Evolutionary conservation across 331 rosid species (phyloP), one percentile per base, ranked within the genome.

Genomic region (Telfairia occidentalis): DNA sequence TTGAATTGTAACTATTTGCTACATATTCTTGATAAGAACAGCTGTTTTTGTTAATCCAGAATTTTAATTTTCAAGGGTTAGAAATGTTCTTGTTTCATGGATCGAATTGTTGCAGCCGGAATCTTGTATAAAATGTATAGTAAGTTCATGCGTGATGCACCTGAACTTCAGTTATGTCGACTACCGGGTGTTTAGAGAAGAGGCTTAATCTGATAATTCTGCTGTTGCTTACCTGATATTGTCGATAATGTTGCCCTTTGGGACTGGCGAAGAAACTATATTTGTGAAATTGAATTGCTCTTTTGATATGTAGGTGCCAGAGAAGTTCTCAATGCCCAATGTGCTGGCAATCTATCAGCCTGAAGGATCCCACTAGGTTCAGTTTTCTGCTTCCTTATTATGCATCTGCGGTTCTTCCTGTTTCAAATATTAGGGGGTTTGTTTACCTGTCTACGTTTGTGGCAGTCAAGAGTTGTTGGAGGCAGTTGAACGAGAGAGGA

Each of bases 301-400:
- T 23, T 73, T 59, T 50, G 74, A 49, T 80, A 50, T 81, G 49
- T 75, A 92, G 97, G 99, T 85, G 97, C 85, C 97, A 95, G 77
- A 81, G 97, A 86, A 95, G 96, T 79, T 87, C 97, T 46, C 90
- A 95, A 28, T 95, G 99, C 80, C 99, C 99, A 46, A 92, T 92
- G 97, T 95, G 99, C 83, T 92, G 93, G 99, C 97, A 79, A 77
- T 54, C 83, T 78, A 82, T 95, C 80, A 81, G 88, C 86, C 66
- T 95, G 86, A 95, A 89, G 83, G 99, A 95, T 83, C 84, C 88
- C 5, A 78, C 82, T 73, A 92, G 99, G 99, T 95, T 86, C 19
- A 23, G 37, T 57, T 78, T 76, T 64, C 4, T 70, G 28, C 29
- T 71, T 57, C 50, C 78, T 11, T 73, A 67, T 18, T 18, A 24